phyloP scores from a whole-genome alignment of 2,329 filamentous ascomycete genomes.

The Penicillium sp. region DNA sequence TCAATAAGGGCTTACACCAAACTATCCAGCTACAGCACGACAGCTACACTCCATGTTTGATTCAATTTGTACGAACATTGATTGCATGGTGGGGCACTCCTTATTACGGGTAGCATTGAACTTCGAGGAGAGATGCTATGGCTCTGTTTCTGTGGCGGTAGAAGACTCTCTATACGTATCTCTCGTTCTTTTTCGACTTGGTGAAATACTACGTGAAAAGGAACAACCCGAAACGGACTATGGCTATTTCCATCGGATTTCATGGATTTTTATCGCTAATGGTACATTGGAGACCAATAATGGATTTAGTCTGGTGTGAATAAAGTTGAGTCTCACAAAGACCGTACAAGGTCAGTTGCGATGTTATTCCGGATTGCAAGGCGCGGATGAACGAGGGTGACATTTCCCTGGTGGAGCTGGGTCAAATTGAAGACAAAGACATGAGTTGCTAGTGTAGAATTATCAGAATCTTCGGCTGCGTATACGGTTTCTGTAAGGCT shows the following conservation, averaged over 20 bases:
- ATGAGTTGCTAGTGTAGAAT: neutral
- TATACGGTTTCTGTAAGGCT: no score
- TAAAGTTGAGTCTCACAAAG: neutral
- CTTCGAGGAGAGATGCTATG: neutral
- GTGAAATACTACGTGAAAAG: neutral
- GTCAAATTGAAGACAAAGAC: neutral
- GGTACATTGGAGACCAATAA: neutral
- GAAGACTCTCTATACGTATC: no score
- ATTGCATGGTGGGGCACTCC: neutral
- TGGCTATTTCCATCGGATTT: no score
- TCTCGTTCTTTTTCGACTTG: neutral
- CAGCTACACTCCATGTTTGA: neutral
- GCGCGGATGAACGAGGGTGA: neutral
- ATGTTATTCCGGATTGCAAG: neutral
- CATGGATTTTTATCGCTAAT: neutral
- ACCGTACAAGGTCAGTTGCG: neutral
- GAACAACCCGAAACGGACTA: neutral
- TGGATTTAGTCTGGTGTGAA: no score
- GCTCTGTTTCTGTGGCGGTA: neutral
- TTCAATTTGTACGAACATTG: no score
- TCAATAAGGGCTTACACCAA: no score
- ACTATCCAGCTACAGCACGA: neutral
- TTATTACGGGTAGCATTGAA: neutral
- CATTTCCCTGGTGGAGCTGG: neutral
- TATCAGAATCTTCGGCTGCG: no score